A percentile compares a stretch with the other conserved stretches of the same genome.
Evolutionary conservation across 2,329 filamentous ascomycete species (phyloP).

Genomic region (Paraconiothyrium brasiliense): DNA sequence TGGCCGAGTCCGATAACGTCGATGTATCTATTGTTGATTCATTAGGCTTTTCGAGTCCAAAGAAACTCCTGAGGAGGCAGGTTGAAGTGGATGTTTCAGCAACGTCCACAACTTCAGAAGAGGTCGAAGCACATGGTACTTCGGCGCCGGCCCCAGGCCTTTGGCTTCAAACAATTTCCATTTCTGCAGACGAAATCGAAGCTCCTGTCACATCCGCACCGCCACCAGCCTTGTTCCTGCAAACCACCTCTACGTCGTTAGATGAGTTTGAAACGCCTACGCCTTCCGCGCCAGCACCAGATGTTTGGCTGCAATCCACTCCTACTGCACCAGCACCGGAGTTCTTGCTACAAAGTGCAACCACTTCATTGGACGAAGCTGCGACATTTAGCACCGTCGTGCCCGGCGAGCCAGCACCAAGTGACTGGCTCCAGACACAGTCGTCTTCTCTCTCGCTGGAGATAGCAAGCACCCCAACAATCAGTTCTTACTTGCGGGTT

Average conservation of each 20-base stretch:
- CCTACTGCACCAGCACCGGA: not conserved
- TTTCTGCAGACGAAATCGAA: not conserved
- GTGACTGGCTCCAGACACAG: not conserved
- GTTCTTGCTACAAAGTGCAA: not conserved
- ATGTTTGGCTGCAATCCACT: not conserved
- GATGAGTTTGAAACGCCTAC: not conserved
- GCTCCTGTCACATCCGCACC: not conserved
- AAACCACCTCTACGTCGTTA: not conserved
- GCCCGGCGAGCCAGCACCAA: not conserved
- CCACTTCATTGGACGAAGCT: not conserved
- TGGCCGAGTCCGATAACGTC: not conserved
- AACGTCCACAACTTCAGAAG: not conserved
- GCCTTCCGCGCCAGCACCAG: not conserved
- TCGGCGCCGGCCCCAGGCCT: no score
- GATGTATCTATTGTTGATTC: not conserved
- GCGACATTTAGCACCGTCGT: not conserved
- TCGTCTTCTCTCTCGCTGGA: not conserved
- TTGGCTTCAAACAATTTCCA: no score
- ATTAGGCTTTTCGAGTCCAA: not conserved
- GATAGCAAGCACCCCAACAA: not conserved
- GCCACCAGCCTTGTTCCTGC: not conserved
- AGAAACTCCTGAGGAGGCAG: not conserved
- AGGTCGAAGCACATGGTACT: not conserved
- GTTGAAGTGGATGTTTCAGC: not conserved
- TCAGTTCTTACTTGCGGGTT: slow-evolving; percentile 1